Base-by-base conservation (phyloP, 2,329 filamentous ascomycete genomes). In the Didymella lethalis region DNA sequence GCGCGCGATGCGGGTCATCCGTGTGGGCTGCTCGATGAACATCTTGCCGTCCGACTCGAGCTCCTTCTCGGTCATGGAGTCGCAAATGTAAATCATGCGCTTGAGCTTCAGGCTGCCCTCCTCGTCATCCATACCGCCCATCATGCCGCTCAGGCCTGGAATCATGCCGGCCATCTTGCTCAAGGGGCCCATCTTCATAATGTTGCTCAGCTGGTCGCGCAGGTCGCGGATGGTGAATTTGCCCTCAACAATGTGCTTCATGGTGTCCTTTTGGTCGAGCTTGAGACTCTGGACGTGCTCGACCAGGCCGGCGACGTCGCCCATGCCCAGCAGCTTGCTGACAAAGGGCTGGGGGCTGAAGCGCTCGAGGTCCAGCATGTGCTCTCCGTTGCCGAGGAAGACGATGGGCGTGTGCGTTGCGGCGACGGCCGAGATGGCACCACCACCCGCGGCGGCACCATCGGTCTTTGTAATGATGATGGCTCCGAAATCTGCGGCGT, bases 401-500 rank as follows among this genome's bases (percentile, higher is more conserved):
- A 98, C 93, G 68, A 99, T 99, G 2, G 95, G 95, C 0, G 95
- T 98, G 69, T 94, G 90, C 31, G 95, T 99, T 2, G 95, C 95
- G 0, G 95, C 95, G 57, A 99, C 95, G 10, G 95, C 95, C 3
- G 94, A 98, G 57, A 99, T 99, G 61, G 95, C 95, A 81, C 95
- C 95, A 83, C 95, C 95, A 70, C 95, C 95, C 46, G 92, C 91
- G 1, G 95, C 95, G 68, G 97, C 92, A 64, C 95, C 95, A 75
- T 99, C 95, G 0, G 94, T 98, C 82, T 99, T 99, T 51, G 95
- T 99, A 74, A 99, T 97, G 74, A 99, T 97, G 71, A 99, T 99
- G 65, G 95, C 93, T 74, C 95, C 95, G 70, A 98, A 99, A 77
- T 97, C 92, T 32, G 95, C 93, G 0, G 93, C 92, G 66, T 96